Evolutionary conservation across 768 basidiomycete species (phyloP).

Genomic region (Paxillus rubicundulus): DNA sequence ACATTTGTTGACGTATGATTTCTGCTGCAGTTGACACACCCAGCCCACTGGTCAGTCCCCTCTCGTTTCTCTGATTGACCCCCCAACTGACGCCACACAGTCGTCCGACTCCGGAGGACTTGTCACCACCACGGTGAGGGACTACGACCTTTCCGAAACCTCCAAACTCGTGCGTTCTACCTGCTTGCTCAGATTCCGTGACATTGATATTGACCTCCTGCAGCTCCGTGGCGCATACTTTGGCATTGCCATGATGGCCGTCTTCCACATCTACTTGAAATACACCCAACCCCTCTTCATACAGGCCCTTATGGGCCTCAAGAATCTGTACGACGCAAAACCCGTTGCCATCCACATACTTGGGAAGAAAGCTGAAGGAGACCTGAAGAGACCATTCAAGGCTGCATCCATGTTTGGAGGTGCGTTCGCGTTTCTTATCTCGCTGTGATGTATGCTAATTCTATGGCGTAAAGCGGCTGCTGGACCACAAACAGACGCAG

Average conservation of each 20-base stretch:
- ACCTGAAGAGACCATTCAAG: slow-evolving; percentile 90
- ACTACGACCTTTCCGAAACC: slow-evolving; percentile 89
- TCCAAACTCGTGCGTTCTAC: slow-evolving; percentile 67
- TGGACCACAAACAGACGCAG: slow-evolving; percentile 85
- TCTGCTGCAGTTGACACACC: slow-evolving; percentile 63
- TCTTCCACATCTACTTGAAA: slow-evolving; percentile 92
- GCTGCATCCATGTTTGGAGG: slow-evolving; percentile 69
- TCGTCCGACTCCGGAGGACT: slow-evolving; percentile 68
- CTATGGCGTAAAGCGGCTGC: slow-evolving; percentile 37
- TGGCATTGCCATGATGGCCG: slow-evolving; percentile 83
- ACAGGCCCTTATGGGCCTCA: slow-evolving; percentile 93
- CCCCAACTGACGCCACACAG: slow-evolving; percentile 28
- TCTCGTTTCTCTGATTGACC: neutral
- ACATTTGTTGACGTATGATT: neutral
- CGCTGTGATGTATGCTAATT: neutral
- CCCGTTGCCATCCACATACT: slow-evolving; percentile 79
- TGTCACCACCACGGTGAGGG: slow-evolving; percentile 86
- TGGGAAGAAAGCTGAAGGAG: slow-evolving; percentile 77
- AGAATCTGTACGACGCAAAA: slow-evolving; percentile 85
- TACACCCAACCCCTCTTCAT: slow-evolving; percentile 97
- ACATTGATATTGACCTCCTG: neutral
- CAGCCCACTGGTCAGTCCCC: slow-evolving; percentile 63
- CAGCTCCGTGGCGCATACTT: slow-evolving; percentile 67
- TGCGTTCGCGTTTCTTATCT: slow-evolving; percentile 29
- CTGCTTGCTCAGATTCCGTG: slow-evolving; percentile 23